These are phyloP conservation scores for Mycena leptocephala DNA, from an alignment of 768 basidiomycete species.

Conservation along the genomic window DNA sequence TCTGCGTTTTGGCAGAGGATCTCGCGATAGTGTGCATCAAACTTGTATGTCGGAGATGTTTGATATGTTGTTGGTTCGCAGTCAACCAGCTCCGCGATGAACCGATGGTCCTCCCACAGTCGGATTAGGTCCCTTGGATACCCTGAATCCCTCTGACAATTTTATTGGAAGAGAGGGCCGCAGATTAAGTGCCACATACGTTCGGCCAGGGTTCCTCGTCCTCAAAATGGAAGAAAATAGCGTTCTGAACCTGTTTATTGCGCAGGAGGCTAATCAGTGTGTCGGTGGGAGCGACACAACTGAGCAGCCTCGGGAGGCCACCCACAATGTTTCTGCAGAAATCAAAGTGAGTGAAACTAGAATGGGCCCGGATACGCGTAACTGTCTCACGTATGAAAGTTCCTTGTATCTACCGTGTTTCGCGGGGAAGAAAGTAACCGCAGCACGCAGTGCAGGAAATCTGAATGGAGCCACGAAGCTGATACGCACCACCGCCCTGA, in stretches of 20 bases:
- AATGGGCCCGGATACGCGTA: background rate
- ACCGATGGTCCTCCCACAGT: conserved; percentile 7
- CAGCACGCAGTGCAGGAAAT: no score
- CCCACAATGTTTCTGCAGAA: no score
- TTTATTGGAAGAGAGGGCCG: background rate
- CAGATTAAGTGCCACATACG: background rate
- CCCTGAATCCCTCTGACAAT: background rate
- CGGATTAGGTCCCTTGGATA: background rate
- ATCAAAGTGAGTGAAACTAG: no score
- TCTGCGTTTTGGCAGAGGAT: conserved; percentile 1
- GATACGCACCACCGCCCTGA: conserved; percentile 4
- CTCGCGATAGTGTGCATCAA: background rate
- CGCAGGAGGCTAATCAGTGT: background rate
- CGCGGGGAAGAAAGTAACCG: background rate
- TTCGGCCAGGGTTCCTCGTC: background rate
- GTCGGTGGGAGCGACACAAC: background rate
- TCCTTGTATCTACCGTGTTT: background rate
- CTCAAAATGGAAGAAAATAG: background rate
- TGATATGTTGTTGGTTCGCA: background rate
- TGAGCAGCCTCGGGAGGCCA: background rate
- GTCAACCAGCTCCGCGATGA: background rate
- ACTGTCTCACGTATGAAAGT: background rate
- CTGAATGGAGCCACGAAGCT: background rate
- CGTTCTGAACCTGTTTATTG: background rate
- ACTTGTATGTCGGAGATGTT: background rate